Conservation (phyloP, 2,329 filamentous ascomycete species). For the Diatrype stigma region DNA sequence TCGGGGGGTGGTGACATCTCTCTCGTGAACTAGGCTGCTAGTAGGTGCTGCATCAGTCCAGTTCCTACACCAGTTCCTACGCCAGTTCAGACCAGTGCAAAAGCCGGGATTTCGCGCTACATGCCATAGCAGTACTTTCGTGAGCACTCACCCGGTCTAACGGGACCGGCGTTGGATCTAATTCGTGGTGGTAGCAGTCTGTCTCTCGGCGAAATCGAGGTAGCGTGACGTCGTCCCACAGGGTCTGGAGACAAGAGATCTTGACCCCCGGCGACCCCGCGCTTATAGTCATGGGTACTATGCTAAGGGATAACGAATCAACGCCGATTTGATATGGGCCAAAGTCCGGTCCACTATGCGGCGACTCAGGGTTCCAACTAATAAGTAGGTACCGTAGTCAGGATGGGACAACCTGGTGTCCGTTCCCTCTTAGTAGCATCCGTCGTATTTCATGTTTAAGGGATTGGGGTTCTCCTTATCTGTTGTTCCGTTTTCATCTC, state of each 20-base stretch:
- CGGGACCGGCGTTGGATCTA: too few species aligned
- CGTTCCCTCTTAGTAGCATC: neutral
- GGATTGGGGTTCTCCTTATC: neutral
- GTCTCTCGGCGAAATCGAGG: neutral
- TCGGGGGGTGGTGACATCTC: too few species aligned
- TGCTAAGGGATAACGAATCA: neutral
- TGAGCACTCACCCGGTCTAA: too few species aligned
- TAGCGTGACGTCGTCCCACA: neutral
- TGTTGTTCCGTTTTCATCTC: neutral
- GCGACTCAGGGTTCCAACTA: neutral
- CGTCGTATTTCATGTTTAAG: neutral
- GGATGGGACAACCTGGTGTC: neutral
- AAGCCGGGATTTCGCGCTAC: too few species aligned
- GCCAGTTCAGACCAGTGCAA: too few species aligned
- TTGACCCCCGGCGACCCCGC: slow-evolving; percentile 1
- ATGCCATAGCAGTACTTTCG: too few species aligned
- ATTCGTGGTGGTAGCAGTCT: neutral
- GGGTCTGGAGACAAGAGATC: neutral
- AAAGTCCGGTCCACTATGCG: neutral
- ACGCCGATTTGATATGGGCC: neutral
- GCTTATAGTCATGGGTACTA: neutral
- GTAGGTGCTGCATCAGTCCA: too few species aligned
- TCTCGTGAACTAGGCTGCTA: too few species aligned
- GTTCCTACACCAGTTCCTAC: too few species aligned
- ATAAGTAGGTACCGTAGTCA: neutral